Base-by-base conservation (phyloP, 805 yeast genomes). In the Ogataea nakhonphanomensis region DNA sequence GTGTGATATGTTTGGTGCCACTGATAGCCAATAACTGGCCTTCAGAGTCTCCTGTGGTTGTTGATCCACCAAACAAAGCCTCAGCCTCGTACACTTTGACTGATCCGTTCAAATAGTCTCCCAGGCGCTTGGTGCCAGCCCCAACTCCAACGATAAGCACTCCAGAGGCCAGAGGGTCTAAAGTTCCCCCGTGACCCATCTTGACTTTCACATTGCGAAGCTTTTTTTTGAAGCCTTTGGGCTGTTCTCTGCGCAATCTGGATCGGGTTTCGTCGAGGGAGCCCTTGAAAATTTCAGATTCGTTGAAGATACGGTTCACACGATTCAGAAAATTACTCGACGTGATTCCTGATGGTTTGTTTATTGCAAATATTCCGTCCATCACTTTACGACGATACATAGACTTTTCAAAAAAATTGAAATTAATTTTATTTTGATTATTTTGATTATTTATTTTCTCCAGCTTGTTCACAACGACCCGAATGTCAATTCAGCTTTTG, bases 111-210 rank as follows among this genome's bases (percentile, higher is more conserved):
- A 91, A 69, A 55, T 84, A 89, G 44, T 75, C 69, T 41, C 79
- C 82, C 30, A 93, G 67, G 57, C 75, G 69, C 59, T 91, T 95
- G 2, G 99, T 93, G 3, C 99, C 99, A 1, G 70, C 47, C 5
- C 96, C 96, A n/a, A 93, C 77, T 5, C 99, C 99, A 40, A 93
- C 71, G 2, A 95, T 91, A 30, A 86, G 62, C 1, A 91, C 90
- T 8, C 99, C 99, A n/a, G 89, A 80, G 0, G 99, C 99, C 30
- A 86, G 64, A 0, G 98, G 97, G 56, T 93, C 99, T 27, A 93
- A 68, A 0, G 99, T 93, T 8, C 99, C 99, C 13, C 99, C 99
- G 61, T 93, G 99, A 1, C 99, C 99, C 70, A 91, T 83, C 56
- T 93, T 93, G 25, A 90, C 79, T 52, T 80, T 81, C 4, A 75